Percentiles rank a stretch among this genome's conserved stretches.
Evolutionary conservation across 345 rosid genomes (phyloP).

Genomic region (Eutrema yunnanense): DNA sequence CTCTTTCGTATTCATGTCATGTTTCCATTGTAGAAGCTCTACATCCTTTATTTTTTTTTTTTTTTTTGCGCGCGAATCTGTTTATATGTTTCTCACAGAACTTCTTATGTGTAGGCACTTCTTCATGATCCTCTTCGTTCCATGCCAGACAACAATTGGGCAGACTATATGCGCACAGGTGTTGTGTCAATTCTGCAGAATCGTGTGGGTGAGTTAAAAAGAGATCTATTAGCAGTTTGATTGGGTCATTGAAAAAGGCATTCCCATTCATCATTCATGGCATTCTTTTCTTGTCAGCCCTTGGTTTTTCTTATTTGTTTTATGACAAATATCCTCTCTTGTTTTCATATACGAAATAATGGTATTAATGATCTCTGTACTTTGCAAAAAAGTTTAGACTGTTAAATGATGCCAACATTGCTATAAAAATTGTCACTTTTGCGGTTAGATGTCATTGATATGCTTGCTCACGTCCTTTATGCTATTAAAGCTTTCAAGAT

Average conservation of each 20-base stretch:
- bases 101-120: slow-evolving; percentile 34
- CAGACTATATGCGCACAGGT: slow-evolving; percentile 57
- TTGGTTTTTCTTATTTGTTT: neutral
- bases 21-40: neutral
- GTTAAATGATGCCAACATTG: neutral
- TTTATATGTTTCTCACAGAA: slow-evolving; percentile 4
- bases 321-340: neutral
- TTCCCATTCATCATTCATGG: neutral
- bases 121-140: slow-evolving; percentile 52
- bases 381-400: neutral
- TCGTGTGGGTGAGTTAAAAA: slow-evolving; percentile 63
- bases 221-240: slow-evolving; percentile 1
- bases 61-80: neutral
- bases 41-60: neutral
- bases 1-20: neutral
- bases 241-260: neutral
- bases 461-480: slow-evolving; percentile 1
- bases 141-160: slow-evolving; percentile 50
- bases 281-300: neutral
- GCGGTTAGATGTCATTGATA: neutral
- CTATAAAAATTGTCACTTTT: neutral
- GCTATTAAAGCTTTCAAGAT: slow-evolving; percentile 17
- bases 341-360: neutral
- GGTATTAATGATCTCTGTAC: neutral
- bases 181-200: slow-evolving; percentile 75